Base-by-base conservation (phyloP, 164 flowering plant genomes). In the Magnolia sinica region DNA sequence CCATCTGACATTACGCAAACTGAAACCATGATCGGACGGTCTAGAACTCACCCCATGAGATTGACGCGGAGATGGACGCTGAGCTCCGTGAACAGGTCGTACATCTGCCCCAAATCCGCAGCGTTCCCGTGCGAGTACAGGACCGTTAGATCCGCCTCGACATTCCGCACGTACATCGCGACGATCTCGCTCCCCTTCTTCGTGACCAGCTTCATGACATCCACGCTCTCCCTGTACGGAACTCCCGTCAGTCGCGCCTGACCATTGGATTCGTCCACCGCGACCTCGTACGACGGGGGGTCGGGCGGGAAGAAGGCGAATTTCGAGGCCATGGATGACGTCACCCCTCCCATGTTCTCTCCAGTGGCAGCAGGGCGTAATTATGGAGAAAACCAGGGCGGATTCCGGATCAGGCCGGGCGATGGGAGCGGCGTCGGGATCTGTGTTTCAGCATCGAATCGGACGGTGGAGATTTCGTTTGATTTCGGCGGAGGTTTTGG, bases 71-170 rank as follows among this genome's bases (percentile, higher is more conserved):
- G 91, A 80, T 91, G 94, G 74, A 82, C 49, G 80, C 95, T 90
- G 79, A 94, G 98, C 77, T 91, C 96, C 16, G 72, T 27, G 75
- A 92, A 91, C 58, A 94, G 84, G 76, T 91, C 95, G 77, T 80
- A 92, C 92, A 94, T 90, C 88, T 94, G 98, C 7, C 98, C 97
- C 66, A 94, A 79, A 91, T 94, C 98, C 72, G 96, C 92, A 1
- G 98, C 98, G 80, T 94, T 94, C 3, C 98, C 98, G 73, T 94
- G 98, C 11, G 98, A 92, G 73, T 92, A 92, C 55, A 94, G 79
- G 73, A 92, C 37, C 20, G 98, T 94, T 61, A 92, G 75, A 75
- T 80, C 68, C 51, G 98, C 97, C 66, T 83, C 50, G 8, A 91
- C 91, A 70, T 94, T 90, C 87, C 80, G 88, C 22, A 92, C 79